Percentiles rank a stretch among this genome's conserved stretches.
These are phyloP conservation scores for Pichia sp. DNA, from an alignment of 1,139 yeast genomes.

Conservation along the genomic window DNA sequence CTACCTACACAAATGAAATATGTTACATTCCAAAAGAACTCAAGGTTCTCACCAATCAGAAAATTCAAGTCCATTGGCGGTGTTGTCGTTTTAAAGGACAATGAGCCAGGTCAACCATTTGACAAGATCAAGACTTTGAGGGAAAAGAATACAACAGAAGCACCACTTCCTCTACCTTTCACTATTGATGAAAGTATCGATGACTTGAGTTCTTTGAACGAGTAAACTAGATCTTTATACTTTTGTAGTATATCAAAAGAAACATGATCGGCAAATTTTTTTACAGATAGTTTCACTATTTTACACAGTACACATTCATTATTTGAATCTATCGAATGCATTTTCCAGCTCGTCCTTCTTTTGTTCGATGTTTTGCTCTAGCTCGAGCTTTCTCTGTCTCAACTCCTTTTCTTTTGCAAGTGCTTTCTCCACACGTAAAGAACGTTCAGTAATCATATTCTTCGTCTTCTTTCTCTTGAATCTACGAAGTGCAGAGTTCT, in stretches of 20 bases:
- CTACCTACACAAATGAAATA: constrained; percentile 86
- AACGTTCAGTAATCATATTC: constrained; percentile 85
- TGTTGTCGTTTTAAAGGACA: constrained; percentile 71
- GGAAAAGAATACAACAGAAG: constrained; percentile 74
- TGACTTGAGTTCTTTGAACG: too few relatives aligned
- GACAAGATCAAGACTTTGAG: constrained; percentile 79
- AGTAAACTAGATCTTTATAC: too few relatives aligned
- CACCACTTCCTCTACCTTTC: constrained; percentile 89
- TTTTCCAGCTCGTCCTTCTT: constrained; percentile 42
- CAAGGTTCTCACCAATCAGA: constrained; percentile 78
- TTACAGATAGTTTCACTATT: too few relatives aligned
- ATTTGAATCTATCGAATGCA: constrained; percentile 50
- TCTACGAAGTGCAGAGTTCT: constrained; percentile 76
- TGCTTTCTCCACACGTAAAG: constrained; percentile 72
- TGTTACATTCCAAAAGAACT: constrained; percentile 68
- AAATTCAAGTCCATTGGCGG: constrained; percentile 76
- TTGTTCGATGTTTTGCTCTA: constrained; percentile 26
- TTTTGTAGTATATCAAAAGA: too few relatives aligned
- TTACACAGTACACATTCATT: too few relatives aligned
- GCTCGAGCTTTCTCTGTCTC: constrained; percentile 48
- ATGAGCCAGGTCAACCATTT: constrained; percentile 55
- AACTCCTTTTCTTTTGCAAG: constrained; percentile 66
- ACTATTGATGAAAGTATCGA: constrained; percentile 33
- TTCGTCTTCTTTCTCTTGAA: constrained; percentile 78
- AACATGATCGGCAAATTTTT: too few relatives aligned